Base-by-base conservation (phyloP, 768 basidiomycete species). In the Termitomyces sp. region DNA sequence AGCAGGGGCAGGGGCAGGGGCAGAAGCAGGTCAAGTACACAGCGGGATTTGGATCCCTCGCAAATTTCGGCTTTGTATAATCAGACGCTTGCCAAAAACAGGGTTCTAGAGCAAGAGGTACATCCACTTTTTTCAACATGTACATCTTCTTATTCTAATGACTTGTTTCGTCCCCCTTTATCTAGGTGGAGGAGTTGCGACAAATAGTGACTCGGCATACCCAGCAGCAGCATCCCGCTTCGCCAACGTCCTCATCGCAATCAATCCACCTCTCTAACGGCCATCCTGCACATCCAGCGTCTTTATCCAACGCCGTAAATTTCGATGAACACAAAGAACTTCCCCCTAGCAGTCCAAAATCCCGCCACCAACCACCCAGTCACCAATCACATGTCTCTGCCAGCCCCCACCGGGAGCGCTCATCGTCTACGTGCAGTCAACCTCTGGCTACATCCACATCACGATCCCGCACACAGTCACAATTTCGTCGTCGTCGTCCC, bases 51-150 rank as follows among this genome's bases (percentile, higher is more conserved):
- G 39, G 52, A 58, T 10, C 39, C 40, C 7, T 70, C 70, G 35
- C 70, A 73, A 14, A 73, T 72, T 19, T 60, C 70, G 23, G 64
- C 64, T 19, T 66, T 75, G 6, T 59, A 76, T 35, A 68, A 70
- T 42, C 58, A 65, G 35, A 71, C 68, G 30, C 55, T 54, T 16
- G 61, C 64, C 3, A 66, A 69, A 34, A 77, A 79, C 49, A 67
- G 66, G 34, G 63, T 66, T n/a, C 59, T 79, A 42, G 76, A 78
- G 51, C 56, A 66, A 21, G 75, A 78, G 54, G 64, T 79, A 28
- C 66, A 64, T 40, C 51, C 58, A 48, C 68, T 71, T 32, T 60
- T n/a, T 63, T 9, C 62, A 61, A 35, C 67, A 60, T 53, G 75
- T 74, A 43, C 8, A 72, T 46, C 11, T 12, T 52, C 11, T 16